Base-by-base conservation (phyloP, 1,139 yeast genomes). In the Hansenula anomala region DNA sequence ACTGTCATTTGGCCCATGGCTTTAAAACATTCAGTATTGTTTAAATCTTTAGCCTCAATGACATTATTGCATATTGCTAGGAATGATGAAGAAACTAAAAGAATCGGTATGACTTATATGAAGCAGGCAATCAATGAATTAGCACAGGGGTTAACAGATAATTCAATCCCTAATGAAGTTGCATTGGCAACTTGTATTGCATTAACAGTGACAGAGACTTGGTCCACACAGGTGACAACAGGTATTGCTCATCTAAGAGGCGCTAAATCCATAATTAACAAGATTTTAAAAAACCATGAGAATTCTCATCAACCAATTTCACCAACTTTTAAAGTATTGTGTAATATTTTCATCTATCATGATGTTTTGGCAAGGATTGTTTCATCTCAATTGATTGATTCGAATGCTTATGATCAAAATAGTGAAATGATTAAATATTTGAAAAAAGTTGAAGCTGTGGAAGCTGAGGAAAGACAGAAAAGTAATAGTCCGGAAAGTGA, bases 201-300 rank as follows among this genome's bases (percentile, higher is more conserved):
- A 20, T 61, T 80, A 42, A 80, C 86, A 0, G 73, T 78, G 36
- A 73, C 82, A 36, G 88, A 81, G 55, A 69, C 81, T 1, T 81
- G 87, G 86, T 83, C 78, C 51, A 71, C 80, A 16, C 81, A 74
- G 46, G 78, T 73, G 6, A 70, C 80, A 9, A 77, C 81, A 30
- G 86, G 86, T 15, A 75, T 80, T 39, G 80, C 83, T 2, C 87
- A 79, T 60, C 66, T 78, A 44, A 74, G 75, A 51, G 86, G 86
- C 14, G 86, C 87, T 41, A 43, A 7, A 32, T 43, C 17, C 39
- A 41, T 8, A 40, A 48, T 11, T 30, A 40, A n/a, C 32, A 44
- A 11, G 42, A 46, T 24, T 29, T 44, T 12, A 38, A 49, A 15
- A 50, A n/a, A n/a, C n/a, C n/a, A n/a, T n/a, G n/a, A n/a, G n/a